These are phyloP conservation scores for Bipolaris gigantea DNA, from an alignment of 2,329 filamentous ascomycete genomes.

Conservation along the genomic window DNA sequence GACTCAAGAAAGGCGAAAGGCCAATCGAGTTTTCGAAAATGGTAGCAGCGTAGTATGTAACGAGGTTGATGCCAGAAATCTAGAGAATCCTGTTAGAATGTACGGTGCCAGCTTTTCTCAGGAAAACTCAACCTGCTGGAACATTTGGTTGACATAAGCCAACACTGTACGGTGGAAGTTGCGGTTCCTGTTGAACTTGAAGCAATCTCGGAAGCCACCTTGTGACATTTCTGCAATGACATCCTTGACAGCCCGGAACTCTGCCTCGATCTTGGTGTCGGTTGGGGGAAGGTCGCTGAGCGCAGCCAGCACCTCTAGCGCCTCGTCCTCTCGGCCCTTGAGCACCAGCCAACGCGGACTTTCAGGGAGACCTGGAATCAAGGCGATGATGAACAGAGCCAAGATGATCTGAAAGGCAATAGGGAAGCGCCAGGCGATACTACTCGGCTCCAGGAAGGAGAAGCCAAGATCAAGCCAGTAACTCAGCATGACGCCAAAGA, in stretches of 20 bases:
- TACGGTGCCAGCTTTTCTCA: too few relatives aligned
- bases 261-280: slow-evolving; percentile 42
- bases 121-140: slow-evolving; percentile 46
- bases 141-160: slow-evolving; percentile 51
- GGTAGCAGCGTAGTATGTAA: slow-evolving; percentile 50
- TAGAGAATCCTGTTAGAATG: slow-evolving; percentile 33
- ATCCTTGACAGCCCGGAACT: slow-evolving; percentile 44
- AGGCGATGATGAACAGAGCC: slow-evolving; percentile 57
- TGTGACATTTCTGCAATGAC: slow-evolving; percentile 46
- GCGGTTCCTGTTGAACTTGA: slow-evolving; percentile 56
- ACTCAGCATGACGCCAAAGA: slow-evolving; percentile 49
- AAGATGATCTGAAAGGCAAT: slow-evolving; percentile 61
- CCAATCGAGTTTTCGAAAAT: slow-evolving; percentile 50
- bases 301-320: slow-evolving; percentile 41
- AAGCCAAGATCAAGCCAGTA: slow-evolving; percentile 51
- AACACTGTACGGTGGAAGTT: slow-evolving; percentile 50
- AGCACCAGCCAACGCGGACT: slow-evolving; percentile 56
- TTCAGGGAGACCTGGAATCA: slow-evolving; percentile 48
- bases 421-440: slow-evolving; percentile 52
- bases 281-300: slow-evolving; percentile 46
- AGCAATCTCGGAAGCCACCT: slow-evolving; percentile 59
- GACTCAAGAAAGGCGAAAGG: slow-evolving; percentile 39
- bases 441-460: slow-evolving; percentile 52
- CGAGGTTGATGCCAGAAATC: slow-evolving; percentile 43
- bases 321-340: slow-evolving; percentile 53